Base-by-base conservation (phyloP, 2,329 filamentous ascomycete genomes). In the Fusarium nygamai region DNA sequence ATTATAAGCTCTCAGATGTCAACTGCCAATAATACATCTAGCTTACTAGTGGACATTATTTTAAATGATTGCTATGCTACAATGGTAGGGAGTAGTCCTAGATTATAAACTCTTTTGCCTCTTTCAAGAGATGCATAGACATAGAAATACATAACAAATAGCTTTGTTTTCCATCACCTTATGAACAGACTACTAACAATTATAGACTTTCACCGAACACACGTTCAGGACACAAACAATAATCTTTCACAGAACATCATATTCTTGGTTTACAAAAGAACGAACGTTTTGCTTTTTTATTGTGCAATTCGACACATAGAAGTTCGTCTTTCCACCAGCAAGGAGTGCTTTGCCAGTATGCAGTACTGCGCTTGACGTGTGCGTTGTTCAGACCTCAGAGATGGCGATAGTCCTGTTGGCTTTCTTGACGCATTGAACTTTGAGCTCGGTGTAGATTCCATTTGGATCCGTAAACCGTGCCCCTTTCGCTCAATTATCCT, bases 401-500 rank as follows among this genome's bases (percentile, higher is more conserved):
- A 29, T 29, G 29, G 29, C 8, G 29, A 29, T 29, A 29, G 29
- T 8, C 29, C 29, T 29, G 29, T 29, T 29, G 29, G 8, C 29
- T 29, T 29, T 17, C 22, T 43, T n/a, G 39, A 43, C n/a, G 39
- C 7, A 11, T 10, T 13, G 22, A 43, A 43, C 4, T 16, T 10
- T 17, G 13, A n/a, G 14, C 41, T 17, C 6, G 16, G n/a, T 44
- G 11, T 19, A 13, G 4, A n/a, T 43, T 16, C 22, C 39, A 10
- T 10, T 41, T n/a, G 8, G 22, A n/a, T n/a, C 22, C 6, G 39
- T n/a, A 16, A 4, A 13, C n/a, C 39, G 13, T 41, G 39, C 17
- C n/a, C 11, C 43, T 17, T 13, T 7, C 6, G 9, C n/a, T 3
- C n/a, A 17, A 3, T 2, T 2, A 6, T 6, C 24, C 9, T 2